Conservation (phyloP, 345 rosid genomes). For the Bretschneidera sinensis region DNA sequence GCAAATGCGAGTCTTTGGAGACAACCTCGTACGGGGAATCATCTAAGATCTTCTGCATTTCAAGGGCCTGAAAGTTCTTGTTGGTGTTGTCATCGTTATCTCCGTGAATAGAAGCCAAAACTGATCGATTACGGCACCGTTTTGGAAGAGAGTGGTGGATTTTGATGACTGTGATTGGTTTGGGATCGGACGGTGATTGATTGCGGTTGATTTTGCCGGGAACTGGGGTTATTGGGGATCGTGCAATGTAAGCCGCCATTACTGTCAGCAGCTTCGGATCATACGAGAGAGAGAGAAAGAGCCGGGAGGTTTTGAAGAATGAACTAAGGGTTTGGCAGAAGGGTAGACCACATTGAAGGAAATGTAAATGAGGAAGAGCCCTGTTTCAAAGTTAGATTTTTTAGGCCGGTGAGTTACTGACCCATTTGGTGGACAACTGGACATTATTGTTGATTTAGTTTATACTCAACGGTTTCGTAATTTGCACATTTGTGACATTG, state of each 20-base stretch:
- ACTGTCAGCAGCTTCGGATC: slow-evolving; percentile 1
- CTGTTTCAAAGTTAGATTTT: too few species aligned
- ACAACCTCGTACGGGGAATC: slow-evolving; percentile 21
- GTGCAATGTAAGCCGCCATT: slow-evolving; percentile 42
- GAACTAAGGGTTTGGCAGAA: background rate
- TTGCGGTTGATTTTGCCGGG: slow-evolving; percentile 24
- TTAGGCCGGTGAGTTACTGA: too few species aligned
- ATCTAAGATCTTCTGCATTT: slow-evolving; percentile 32
- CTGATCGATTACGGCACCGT: slow-evolving; percentile 22
- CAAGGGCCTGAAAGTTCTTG: slow-evolving; percentile 29
- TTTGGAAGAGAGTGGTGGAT: slow-evolving; percentile 13
- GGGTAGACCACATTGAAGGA: too few species aligned
- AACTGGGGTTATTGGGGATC: slow-evolving; percentile 25
- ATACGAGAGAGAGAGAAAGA: background rate
- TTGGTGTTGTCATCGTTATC: slow-evolving; percentile 19
- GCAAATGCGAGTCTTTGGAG: slow-evolving; percentile 36
- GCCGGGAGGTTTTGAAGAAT: too few species aligned
- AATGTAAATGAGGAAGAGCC: too few species aligned
- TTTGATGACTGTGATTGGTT: slow-evolving; percentile 3
- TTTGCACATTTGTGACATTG: too few species aligned
- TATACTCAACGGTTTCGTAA: too few species aligned
- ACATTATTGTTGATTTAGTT: too few species aligned
- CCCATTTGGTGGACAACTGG: too few species aligned
- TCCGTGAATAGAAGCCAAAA: slow-evolving; percentile 27
- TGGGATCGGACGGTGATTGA: slow-evolving; percentile 24